These are phyloP conservation scores for Ramaria sp. DNA, from an alignment of 768 basidiomycete genomes.

Conservation along the genomic window DNA sequence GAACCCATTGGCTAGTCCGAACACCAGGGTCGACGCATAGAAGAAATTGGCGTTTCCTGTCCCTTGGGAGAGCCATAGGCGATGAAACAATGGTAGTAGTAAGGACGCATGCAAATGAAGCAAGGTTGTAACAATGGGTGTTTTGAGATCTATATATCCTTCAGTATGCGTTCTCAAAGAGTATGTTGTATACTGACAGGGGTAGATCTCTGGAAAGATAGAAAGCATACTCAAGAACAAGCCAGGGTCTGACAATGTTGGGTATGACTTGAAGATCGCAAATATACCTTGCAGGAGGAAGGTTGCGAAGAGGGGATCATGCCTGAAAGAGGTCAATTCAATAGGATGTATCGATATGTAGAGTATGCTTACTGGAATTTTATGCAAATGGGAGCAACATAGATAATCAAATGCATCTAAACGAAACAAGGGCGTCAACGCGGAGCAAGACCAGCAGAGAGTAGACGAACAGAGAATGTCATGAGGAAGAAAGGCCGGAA, in stretches of 20 bases:
- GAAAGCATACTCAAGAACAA: constrained; percentile 73
- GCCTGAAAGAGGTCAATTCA: constrained; percentile 29
- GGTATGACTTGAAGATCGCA: constrained; percentile 84
- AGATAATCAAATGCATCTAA: constrained; percentile 74
- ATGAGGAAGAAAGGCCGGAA: constrained; percentile 93
- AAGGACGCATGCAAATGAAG: constrained; percentile 77
- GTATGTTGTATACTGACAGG: constrained; percentile 43
- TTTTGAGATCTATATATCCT: constrained; percentile 52
- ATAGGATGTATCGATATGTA: not conserved
- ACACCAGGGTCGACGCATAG: constrained; percentile 91
- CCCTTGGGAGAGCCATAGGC: constrained; percentile 83
- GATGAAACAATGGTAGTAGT: constrained; percentile 83
- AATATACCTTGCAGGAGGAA: constrained; percentile 69
- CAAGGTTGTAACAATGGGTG: constrained; percentile 74
- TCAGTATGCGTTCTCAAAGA: not conserved
- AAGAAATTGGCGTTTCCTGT: constrained; percentile 98
- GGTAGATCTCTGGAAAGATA: constrained; percentile 75
- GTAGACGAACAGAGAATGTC: constrained; percentile 68
- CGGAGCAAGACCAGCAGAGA: not conserved
- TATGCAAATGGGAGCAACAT: constrained; percentile 73
- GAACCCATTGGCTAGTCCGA: constrained; percentile 80
- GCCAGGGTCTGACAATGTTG: constrained; percentile 80
- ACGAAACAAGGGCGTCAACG: not conserved
- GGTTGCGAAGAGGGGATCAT: constrained; percentile 75
- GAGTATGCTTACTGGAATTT: constrained; percentile 61